Evolutionary conservation across 2,329 filamentous ascomycete genomes (phyloP).

Genomic region (Cyphellophora europaea): DNA sequence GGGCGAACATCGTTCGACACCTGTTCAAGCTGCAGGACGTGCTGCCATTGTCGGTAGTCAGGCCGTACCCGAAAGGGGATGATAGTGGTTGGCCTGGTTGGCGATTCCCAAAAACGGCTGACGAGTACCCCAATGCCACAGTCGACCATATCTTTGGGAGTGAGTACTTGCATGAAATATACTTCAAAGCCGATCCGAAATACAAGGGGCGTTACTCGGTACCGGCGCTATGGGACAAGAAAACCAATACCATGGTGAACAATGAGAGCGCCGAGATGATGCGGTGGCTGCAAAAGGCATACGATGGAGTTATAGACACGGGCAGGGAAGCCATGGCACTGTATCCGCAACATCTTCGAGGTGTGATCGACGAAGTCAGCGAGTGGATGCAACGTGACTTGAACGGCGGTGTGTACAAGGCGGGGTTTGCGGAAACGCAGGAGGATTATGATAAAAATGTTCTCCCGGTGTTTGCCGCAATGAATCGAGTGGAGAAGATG

Average conservation of each 20-base stretch:
- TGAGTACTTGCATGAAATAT: conserved; percentile 51
- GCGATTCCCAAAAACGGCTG: conserved; percentile 45
- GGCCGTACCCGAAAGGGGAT: conserved; percentile 58
- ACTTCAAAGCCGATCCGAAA: conserved; percentile 50
- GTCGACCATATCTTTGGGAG: conserved; percentile 51
- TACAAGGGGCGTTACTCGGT: conserved; percentile 55
- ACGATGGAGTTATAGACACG: conserved; percentile 39
- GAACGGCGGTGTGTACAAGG: conserved; percentile 53
- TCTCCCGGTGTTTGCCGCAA: conserved; percentile 46
- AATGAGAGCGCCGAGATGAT: conserved; percentile 54
- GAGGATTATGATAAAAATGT: conserved; percentile 47
- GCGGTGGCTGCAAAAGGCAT: conserved; percentile 48
- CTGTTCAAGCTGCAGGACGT: conserved; percentile 48
- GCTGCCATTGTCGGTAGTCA: conserved; percentile 47
- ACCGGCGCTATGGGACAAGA: conserved; percentile 54
- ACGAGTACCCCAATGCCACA: conserved; percentile 50
- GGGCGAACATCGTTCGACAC: conserved; percentile 47
- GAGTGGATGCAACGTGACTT: conserved; percentile 48
- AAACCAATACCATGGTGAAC: conserved; percentile 46
- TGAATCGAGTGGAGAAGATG: conserved; percentile 49
- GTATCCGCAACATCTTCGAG: conserved; percentile 41
- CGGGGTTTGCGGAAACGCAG: conserved; percentile 50
- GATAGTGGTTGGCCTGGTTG: conserved; percentile 55
- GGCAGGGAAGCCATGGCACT: conserved; percentile 37
- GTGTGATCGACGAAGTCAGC: conserved; percentile 43